Evolutionary conservation across 2,329 filamentous ascomycete species (phyloP), one percentile per base, ranked within the genome.

Genomic region (Fusarium irregulare): DNA sequence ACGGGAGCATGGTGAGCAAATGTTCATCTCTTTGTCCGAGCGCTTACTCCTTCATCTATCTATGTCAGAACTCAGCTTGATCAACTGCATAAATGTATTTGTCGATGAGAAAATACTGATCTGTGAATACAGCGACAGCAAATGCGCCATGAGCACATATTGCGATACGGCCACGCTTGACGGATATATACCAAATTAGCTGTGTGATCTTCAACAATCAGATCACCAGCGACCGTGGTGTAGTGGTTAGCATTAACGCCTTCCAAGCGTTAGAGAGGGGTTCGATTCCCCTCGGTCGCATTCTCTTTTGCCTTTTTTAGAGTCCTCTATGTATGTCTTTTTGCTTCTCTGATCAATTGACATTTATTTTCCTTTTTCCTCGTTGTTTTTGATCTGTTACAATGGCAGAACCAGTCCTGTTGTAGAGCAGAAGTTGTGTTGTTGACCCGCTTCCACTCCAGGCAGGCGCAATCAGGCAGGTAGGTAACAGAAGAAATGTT

Each of bases 91-190:
- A 5, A 34, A 5, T 18, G 32, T 6, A 18, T 34, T 9, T 34
- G 13, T 32, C 3, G 30, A 16, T 32, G 7, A 14, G 1, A 5
- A 16, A 37, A 4, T 37, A n/a, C 0, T 37, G 9, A n/a, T 37
- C 9, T 18, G 9, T 9, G 9, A n/a, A 5, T 1, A n/a, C 1
- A 11, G 34, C 16, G 34, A 37, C 34, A 9, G 3, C 18, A 10
- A 5, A 5, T n/a, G 34, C 34, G 9, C 9, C 0, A 37, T 9
- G 34, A 11, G 16, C 5, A 11, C 6, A 2, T 37, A 37, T 6
- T 37, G 34, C 18, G 9, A 5, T 11, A 11, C 1, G 3, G 0
- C 0, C 4, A 1, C 0, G 5, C 0, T 9, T 6, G 16, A 1
- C 9, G 0, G 0, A 37, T 37, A 37, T 37, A 1, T n/a, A 4